Percentiles rank a stretch among this genome's conserved stretches.
These are phyloP conservation scores for Cutaneotrichosporon cavernicola DNA, from an alignment of 1,284 basidiomycete genomes.

Conservation along the genomic window DNA sequence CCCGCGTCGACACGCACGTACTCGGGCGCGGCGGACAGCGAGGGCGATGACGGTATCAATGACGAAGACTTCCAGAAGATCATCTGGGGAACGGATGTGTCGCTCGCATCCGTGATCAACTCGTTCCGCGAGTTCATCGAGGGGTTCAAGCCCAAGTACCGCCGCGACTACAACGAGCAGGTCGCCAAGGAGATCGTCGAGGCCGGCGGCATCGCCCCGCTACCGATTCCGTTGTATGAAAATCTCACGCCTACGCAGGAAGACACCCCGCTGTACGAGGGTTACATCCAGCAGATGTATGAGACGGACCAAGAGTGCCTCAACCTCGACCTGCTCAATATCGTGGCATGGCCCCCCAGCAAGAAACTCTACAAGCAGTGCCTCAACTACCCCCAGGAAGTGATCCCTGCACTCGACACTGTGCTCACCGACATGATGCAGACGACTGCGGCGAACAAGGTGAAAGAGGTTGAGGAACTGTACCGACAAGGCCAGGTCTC, in stretches of 20 bases:
- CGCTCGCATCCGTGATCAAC: constrained; percentile 85
- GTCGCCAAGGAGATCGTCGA: constrained; percentile 49
- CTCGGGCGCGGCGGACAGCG: constrained; percentile 54
- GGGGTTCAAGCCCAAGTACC: constrained; percentile 92
- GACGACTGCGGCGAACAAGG: constrained; percentile 74
- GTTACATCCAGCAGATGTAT: constrained; percentile 81
- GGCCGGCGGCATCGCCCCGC: constrained; percentile 38
- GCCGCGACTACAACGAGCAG: constrained; percentile 62
- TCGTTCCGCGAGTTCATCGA: constrained; percentile 83
- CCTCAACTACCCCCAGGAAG: constrained; percentile 91
- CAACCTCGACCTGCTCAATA: constrained; percentile 85
- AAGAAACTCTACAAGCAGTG: constrained; percentile 78
- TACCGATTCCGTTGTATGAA: constrained; percentile 49
- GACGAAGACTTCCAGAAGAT: constrained; percentile 63
- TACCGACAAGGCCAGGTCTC: not conserved
- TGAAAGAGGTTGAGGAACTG: constrained; percentile 54
- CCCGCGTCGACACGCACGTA: constrained; percentile 1
- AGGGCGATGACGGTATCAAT: constrained; percentile 47
- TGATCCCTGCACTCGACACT: constrained; percentile 95
- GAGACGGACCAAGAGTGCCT: constrained; percentile 86
- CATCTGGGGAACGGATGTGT: constrained; percentile 96
- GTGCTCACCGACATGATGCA: constrained; percentile 88
- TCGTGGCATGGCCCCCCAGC: constrained; percentile 82
- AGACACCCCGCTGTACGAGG: constrained; percentile 73
- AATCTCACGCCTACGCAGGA: constrained; percentile 63